Conservation (phyloP, 345 rosid species). For the Cochlearia excelsa region DNA sequence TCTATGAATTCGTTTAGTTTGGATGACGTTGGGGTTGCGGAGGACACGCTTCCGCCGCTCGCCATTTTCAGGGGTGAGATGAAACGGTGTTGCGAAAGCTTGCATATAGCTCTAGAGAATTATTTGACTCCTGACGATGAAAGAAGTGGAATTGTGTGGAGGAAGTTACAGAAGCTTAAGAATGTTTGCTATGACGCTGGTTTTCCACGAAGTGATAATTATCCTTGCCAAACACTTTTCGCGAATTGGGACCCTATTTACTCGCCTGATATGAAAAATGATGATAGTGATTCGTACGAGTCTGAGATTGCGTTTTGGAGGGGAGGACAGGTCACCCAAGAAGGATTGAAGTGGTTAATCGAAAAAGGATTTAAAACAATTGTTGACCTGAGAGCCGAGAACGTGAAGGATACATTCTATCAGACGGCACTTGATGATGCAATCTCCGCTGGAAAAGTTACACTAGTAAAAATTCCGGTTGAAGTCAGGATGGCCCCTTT, state of each 20-base stretch:
- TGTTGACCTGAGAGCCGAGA: conserved; percentile 83
- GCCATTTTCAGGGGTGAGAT: conserved; percentile 86
- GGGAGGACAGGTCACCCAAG: conserved; percentile 91
- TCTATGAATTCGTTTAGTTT: conserved; percentile 45
- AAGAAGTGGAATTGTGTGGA: conserved; percentile 70
- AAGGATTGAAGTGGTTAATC: conserved; percentile 79
- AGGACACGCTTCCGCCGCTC: conserved; percentile 82
- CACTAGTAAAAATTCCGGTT: conserved; percentile 67
- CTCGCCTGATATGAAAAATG: conserved; percentile 50
- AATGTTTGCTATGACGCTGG: conserved; percentile 90
- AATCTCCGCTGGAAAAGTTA: conserved; percentile 53
- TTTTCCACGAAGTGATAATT: conserved; percentile 62
- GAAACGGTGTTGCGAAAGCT: conserved; percentile 95
- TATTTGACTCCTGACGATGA: conserved; percentile 70
- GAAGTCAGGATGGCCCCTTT: conserved; percentile 82
- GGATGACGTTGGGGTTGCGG: conserved; percentile 51
- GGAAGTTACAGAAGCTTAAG: conserved; percentile 87
- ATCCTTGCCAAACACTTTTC: conserved; percentile 67
- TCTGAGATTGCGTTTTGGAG: conserved; percentile 79
- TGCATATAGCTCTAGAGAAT: conserved; percentile 87
- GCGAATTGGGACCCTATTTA: conserved; percentile 83
- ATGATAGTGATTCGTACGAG: conserved; percentile 42
- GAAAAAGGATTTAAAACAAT: conserved; percentile 76
- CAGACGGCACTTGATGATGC: conserved; percentile 64
- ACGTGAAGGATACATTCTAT: conserved; percentile 73